Percentiles rank a stretch among this genome's conserved stretches.
Conservation (phyloP, 23 red algal genomes). For the Gracilaria gracilis region DNA sequence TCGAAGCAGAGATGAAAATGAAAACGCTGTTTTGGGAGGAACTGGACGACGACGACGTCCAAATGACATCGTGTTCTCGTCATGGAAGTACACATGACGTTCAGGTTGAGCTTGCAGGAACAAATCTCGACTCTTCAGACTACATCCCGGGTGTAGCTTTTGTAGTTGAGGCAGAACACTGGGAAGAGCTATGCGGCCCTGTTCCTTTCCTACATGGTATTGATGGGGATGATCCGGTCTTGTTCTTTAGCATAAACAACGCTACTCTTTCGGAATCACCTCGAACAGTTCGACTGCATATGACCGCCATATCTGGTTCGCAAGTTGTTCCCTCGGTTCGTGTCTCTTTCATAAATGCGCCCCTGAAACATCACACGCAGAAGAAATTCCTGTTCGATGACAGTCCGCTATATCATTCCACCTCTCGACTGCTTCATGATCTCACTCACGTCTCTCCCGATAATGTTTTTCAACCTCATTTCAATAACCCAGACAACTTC, state of each 20-base stretch:
- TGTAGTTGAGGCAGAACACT: conserved; percentile 1
- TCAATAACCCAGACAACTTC: background rate
- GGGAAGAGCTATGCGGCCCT: background rate
- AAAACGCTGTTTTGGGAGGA: conserved; percentile 10
- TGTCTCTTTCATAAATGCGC: background rate
- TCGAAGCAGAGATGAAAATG: conserved; percentile 1
- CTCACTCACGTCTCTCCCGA: background rate
- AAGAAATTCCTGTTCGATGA: background rate
- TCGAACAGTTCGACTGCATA: background rate
- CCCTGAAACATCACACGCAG: background rate
- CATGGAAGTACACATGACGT: background rate
- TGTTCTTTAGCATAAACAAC: conserved; percentile 19
- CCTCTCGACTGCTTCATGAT: background rate
- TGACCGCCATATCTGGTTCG: background rate
- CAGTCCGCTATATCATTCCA: background rate
- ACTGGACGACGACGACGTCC: background rate
- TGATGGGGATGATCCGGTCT: background rate
- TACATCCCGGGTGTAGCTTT: background rate
- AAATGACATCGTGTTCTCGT: background rate
- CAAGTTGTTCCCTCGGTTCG: background rate
- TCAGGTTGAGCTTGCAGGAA: background rate
- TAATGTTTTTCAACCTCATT: background rate
- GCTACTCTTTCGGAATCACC: background rate
- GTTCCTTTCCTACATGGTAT: conserved; percentile 14
- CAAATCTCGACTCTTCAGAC: background rate